A percentile compares a stretch with the other conserved stretches of the same genome.
These are phyloP conservation scores for Silene latifolia DNA, from an alignment of 148 eudicot species.

Conservation along the genomic window DNA sequence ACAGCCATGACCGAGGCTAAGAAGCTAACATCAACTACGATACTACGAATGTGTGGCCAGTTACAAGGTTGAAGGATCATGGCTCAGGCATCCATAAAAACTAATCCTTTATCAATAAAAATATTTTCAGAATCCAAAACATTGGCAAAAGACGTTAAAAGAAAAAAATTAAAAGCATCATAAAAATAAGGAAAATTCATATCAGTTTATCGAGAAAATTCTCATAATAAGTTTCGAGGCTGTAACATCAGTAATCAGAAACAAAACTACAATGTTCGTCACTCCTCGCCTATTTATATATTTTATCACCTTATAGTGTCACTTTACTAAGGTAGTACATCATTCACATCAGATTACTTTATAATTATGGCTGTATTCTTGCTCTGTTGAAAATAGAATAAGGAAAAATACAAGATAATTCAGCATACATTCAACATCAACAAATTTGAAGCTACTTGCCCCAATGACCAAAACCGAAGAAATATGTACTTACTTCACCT, in stretches of 20 bases:
- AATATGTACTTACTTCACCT: slow-evolving; percentile 64
- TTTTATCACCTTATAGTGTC: neutral
- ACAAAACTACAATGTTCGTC: neutral
- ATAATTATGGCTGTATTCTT: neutral
- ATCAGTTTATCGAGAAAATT: neutral
- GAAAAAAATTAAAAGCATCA: too few species aligned
- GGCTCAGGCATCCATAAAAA: neutral
- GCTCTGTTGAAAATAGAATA: neutral
- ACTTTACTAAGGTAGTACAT: neutral
- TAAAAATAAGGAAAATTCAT: too few species aligned
- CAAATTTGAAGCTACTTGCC: neutral
- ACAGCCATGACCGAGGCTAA: too few species aligned
- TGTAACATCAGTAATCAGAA: neutral
- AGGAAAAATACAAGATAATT: neutral
- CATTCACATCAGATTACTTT: neutral
- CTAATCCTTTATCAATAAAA: neutral
- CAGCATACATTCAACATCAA: neutral
- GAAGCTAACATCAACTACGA: too few species aligned
- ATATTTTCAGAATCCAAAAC: neutral
- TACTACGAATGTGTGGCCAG: neutral
- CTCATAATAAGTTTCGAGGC: neutral
- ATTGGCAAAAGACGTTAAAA: neutral
- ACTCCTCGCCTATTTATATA: neutral
- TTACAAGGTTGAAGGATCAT: neutral
- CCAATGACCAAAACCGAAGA: neutral